These are phyloP conservation scores for Eruca vesicaria DNA, from an alignment of 441 rosid genomes.

Conservation along the genomic window DNA sequence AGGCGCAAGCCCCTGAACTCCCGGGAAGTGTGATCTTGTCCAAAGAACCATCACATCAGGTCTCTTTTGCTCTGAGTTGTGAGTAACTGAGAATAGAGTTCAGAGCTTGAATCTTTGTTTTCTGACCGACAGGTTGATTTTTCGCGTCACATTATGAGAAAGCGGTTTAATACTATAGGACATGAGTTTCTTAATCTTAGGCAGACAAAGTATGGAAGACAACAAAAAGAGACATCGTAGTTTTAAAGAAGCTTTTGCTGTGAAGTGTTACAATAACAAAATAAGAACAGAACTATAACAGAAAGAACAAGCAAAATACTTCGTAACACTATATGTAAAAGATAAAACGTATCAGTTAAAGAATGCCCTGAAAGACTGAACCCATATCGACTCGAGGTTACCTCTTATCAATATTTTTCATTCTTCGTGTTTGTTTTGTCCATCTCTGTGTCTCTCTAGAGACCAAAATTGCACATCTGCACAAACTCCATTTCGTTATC, in stretches of 20 bases:
- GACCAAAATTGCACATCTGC: conserved; percentile 91
- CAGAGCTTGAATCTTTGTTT: not conserved
- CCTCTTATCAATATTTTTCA: conserved; percentile 10
- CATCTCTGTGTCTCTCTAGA: conserved; percentile 37
- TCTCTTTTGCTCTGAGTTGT: conserved; percentile 60
- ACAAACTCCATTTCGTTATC: conserved; percentile 95
- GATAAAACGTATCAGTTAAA: conserved; percentile 32
- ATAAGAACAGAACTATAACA: conserved; percentile 23
- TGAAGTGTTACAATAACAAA: conserved; percentile 19
- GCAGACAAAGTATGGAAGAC: conserved; percentile 6
- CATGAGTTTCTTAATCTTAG: conserved; percentile 17
- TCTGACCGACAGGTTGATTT: conserved; percentile 64
- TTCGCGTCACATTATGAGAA: no score
- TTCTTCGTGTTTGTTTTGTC: not conserved
- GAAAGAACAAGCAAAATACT: conserved; percentile 21
- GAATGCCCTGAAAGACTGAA: conserved; percentile 19
- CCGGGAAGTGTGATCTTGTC: conserved; percentile 90
- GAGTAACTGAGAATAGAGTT: conserved; percentile 21
- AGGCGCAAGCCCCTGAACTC: conserved; percentile 76
- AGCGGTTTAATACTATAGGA: no score
- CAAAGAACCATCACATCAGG: conserved; percentile 58
- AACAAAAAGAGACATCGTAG: conserved; percentile 22
- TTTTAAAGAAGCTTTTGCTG: conserved; percentile 17
- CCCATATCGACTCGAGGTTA: conserved; percentile 23
- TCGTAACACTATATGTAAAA: conserved; percentile 26